Evolutionary conservation across 768 basidiomycete genomes (phyloP).

Genomic region (Rhodotorula kratochvilovae): DNA sequence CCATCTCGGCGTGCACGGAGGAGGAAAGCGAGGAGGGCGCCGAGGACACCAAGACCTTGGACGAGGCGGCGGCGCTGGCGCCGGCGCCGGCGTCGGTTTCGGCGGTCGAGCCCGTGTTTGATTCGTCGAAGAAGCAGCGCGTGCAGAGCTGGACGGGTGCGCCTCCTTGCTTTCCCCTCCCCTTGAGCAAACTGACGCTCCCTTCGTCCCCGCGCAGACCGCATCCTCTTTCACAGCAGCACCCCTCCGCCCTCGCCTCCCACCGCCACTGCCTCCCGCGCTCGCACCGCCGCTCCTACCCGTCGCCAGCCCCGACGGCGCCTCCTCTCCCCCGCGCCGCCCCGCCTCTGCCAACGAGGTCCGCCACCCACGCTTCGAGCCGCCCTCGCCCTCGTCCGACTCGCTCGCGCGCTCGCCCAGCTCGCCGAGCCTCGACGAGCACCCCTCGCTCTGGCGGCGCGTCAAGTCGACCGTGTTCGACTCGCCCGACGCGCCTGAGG

Average conservation of each 20-base stretch:
- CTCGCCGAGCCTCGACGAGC: not conserved
- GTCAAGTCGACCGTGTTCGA: not conserved
- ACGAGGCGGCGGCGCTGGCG: too few species aligned
- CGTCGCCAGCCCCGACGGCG: not conserved
- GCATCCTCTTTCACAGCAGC: constrained; percentile 40
- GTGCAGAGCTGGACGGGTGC: constrained; percentile 40
- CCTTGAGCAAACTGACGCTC: too few species aligned
- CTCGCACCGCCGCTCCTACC: not conserved
- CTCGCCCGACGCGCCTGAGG: not conserved
- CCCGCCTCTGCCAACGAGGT: constrained; percentile 2
- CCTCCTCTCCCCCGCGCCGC: not conserved
- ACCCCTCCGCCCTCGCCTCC: not conserved
- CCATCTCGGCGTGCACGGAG: not conserved
- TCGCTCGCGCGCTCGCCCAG: not conserved
- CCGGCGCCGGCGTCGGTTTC: too few species aligned
- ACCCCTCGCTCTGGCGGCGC: not conserved
- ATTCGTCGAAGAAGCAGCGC: constrained; percentile 41
- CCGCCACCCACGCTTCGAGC: constrained; percentile 16
- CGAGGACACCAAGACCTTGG: too few species aligned
- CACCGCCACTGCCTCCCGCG: not conserved
- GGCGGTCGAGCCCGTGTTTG: constrained; percentile 28
- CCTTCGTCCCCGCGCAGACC: constrained; percentile 21
- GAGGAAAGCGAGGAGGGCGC: not conserved
- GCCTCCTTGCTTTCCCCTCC: not conserved
- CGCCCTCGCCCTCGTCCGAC: not conserved